phyloP scores from a whole-genome alignment of 2,329 filamentous ascomycete species.

The Ustilaginoidea virens region DNA sequence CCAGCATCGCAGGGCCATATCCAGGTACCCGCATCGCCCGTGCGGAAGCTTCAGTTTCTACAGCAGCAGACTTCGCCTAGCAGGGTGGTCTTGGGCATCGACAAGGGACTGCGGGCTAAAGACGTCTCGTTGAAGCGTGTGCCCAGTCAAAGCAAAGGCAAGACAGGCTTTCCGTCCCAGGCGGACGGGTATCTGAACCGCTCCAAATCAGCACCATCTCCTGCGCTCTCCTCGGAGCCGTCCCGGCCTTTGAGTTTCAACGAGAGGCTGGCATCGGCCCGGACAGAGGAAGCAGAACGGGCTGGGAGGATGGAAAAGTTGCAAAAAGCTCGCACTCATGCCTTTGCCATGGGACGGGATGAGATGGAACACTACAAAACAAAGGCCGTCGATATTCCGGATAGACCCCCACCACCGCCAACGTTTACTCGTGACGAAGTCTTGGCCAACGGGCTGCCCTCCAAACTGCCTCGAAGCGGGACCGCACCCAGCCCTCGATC shows the following conservation, averaged over 20 bases:
- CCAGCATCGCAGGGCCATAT: constrained; percentile 24
- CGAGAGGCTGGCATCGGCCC: constrained; percentile 64
- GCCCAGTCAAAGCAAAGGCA: constrained; percentile 25
- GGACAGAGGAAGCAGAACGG: constrained; percentile 35
- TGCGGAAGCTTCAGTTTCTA: constrained; percentile 38
- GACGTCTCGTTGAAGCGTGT: constrained; percentile 76
- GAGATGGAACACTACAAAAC: constrained; percentile 46
- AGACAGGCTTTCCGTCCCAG: constrained; percentile 8
- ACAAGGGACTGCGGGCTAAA: constrained; percentile 66
- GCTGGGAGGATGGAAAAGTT: constrained; percentile 36
- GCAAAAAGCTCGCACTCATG: constrained; percentile 34
- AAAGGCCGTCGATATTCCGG: constrained; percentile 38
- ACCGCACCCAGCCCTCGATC: constrained; percentile 20
- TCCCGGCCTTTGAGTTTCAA: constrained; percentile 52
- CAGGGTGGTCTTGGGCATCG: constrained; percentile 69
- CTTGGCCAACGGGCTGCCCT: constrained; percentile 17
- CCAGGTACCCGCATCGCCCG: constrained; percentile 63
- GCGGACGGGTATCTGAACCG: constrained; percentile 28
- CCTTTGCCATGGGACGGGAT: constrained; percentile 40
- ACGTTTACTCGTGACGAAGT: constrained; percentile 51
- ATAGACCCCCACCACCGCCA: constrained; percentile 29
- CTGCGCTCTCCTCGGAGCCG: constrained; percentile 12
- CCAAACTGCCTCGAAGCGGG: constrained; percentile 26
- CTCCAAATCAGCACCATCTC: constrained; percentile 22
- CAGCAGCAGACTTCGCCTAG: constrained; percentile 57